Evolutionary conservation across 2,329 filamentous ascomycete species (phyloP), one percentile per base, ranked within the genome.

Genomic region (Aspergillus ibericus): DNA sequence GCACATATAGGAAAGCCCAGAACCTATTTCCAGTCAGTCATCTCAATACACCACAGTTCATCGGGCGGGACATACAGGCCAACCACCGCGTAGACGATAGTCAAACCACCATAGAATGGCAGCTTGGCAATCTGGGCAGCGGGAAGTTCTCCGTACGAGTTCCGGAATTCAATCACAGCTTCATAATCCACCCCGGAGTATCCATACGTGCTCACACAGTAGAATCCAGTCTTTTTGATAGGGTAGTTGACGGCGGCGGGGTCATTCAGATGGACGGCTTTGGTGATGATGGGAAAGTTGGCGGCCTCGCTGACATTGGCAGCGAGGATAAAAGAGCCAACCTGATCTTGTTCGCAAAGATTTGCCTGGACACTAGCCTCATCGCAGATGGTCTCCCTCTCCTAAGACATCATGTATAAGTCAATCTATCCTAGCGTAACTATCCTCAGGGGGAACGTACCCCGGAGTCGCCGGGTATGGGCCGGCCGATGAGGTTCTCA

Each of bases 61-160:
- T 4, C 9, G 8, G 5, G 4, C 9, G 15, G 56, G 51, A 79
- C 83, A 58, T 84, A 89, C 74, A 86, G 84, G 65, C 87, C 88
- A 65, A 98, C 85, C 18, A 98, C 84, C 51, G 92, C 92, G 76
- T 99, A 99, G 32, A 96, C 86, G 63, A 99, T 93, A 0, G 93
- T 93, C 66, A 98, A 87, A 58, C 90, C 93, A 48, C 93, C 95
- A 71, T 99, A 99, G 75, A 99, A 99, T 2, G 95, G 93, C 59
- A 99, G 82, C 76, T 99, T 99, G 18, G 96, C 90, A 65, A 99
- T 97, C 75, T 99, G 93, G 1, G 92, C 92, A 7, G 92, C 95
- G 5, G 93, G 91, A 56, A 99, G 87, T 80, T 99, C 93, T 72
- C 95, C 95, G 72, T 96, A 99, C 2, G 95, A 90, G 76, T 99